Evolutionary conservation across 2,329 filamentous ascomycete species (phyloP).

Genomic region (Macroventuria anomochaeta): DNA sequence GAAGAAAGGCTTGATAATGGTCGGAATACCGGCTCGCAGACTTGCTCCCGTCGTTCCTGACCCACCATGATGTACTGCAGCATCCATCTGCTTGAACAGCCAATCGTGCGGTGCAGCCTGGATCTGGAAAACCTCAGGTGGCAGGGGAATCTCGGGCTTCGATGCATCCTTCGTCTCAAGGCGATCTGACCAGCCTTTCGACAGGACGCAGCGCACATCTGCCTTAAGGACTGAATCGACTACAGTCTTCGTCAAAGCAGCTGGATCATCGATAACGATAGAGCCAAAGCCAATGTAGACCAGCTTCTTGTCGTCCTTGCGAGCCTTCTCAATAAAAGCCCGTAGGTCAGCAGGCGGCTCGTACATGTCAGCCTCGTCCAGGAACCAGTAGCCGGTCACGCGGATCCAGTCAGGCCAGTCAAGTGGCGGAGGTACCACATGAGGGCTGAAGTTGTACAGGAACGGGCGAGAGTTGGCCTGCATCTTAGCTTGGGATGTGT

Average conservation of each 20-base stretch:
- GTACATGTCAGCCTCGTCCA: slow-evolving; percentile 76
- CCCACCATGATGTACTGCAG: slow-evolving; percentile 91
- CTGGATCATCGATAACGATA: slow-evolving; percentile 89
- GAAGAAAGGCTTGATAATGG: slow-evolving; percentile 95
- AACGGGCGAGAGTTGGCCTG: slow-evolving; percentile 98
- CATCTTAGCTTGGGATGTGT: slow-evolving; percentile 86
- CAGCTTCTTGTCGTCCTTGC: slow-evolving; percentile 82
- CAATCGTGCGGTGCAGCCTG: slow-evolving; percentile 94
- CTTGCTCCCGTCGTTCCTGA: slow-evolving; percentile 95
- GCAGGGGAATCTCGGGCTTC: slow-evolving; percentile 71
- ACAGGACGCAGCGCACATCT: slow-evolving; percentile 91
- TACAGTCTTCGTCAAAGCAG: slow-evolving; percentile 88
- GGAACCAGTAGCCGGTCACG: slow-evolving; percentile 97
- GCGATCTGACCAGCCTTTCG: slow-evolving; percentile 96
- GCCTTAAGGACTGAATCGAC: slow-evolving; percentile 89
- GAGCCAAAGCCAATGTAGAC: slow-evolving; percentile 98
- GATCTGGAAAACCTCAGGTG: slow-evolving; percentile 84
- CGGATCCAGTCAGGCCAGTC: slow-evolving; percentile 98
- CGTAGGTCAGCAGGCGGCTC: slow-evolving; percentile 76
- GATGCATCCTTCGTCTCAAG: slow-evolving; percentile 63
- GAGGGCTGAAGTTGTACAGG: slow-evolving; percentile 94
- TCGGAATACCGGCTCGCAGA: slow-evolving; percentile 87
- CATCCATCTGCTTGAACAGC: slow-evolving; percentile 93
- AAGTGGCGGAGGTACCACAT: slow-evolving; percentile 89
- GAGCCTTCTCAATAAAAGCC: slow-evolving; percentile 83